Evolutionary conservation across 2,329 filamentous ascomycete species (phyloP).

Genomic region (Diaporthe sp.): DNA sequence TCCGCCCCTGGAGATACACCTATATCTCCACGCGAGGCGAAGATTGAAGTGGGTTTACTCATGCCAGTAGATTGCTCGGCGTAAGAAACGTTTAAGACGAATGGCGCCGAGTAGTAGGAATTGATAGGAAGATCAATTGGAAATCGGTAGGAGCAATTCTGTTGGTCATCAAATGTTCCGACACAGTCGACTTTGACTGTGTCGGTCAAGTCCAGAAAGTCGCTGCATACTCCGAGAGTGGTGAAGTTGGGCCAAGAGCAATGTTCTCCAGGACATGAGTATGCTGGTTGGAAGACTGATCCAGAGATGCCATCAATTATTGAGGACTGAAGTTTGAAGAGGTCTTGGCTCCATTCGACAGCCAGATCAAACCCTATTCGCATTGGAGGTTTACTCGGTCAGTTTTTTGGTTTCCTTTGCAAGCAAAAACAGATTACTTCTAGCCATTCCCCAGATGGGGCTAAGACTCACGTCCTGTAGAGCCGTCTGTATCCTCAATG

Average conservation of each 20-base stretch:
- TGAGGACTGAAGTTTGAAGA: constrained; percentile 40
- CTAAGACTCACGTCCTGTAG: neutral
- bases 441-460: neutral
- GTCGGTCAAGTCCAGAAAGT: constrained; percentile 39
- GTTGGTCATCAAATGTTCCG: neutral
- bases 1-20: neutral
- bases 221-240: constrained; percentile 42
- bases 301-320: constrained; percentile 41
- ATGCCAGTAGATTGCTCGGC: neutral
- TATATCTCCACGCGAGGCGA: neutral
- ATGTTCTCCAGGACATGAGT: constrained; percentile 39
- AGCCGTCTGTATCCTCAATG: neutral
- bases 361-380: neutral
- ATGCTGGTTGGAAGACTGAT: constrained; percentile 29
- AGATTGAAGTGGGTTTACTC: neutral
- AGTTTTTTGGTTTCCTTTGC: neutral
- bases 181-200: constrained; percentile 22
- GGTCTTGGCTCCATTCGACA: constrained; percentile 19
- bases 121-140: neutral
- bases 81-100: neutral
- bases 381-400: neutral
- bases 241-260: constrained; percentile 42
- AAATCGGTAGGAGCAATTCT: constrained; percentile 35
- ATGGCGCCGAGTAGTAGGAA: neutral
- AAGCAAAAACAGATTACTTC: neutral